These are phyloP conservation scores for Colletotrichum australisinense DNA, from an alignment of 2,329 filamentous ascomycete genomes.

Conservation along the genomic window DNA sequence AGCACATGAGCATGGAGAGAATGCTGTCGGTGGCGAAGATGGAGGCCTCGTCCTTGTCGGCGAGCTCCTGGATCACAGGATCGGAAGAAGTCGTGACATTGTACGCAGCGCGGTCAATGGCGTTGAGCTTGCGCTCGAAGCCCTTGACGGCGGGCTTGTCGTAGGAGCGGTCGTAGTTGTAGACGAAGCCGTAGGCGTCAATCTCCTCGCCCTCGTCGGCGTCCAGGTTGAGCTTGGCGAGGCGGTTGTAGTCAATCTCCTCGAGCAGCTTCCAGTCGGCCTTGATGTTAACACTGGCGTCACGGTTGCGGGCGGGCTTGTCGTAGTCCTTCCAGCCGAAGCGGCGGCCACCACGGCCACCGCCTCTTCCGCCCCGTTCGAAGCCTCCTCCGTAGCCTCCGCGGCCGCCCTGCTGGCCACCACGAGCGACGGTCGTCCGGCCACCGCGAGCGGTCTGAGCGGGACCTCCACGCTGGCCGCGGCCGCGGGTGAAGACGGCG, in stretches of 20 bases:
- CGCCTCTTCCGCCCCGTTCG: constrained; percentile 78
- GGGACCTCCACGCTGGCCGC: constrained; percentile 78
- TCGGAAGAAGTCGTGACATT: constrained; percentile 98
- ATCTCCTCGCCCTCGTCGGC: constrained; percentile 95
- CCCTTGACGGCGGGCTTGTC: constrained; percentile 94
- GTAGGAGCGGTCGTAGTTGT: constrained; percentile 96
- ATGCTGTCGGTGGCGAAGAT: constrained; percentile 98
- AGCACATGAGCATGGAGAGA: constrained; percentile 99
- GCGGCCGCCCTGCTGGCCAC: constrained; percentile 70
- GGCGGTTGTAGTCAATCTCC: constrained; percentile 97
- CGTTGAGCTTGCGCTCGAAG: constrained; percentile 85
- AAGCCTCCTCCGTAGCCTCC: constrained; percentile 71
- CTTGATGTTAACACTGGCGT: constrained; percentile 96
- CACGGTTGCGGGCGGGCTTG: constrained; percentile 95
- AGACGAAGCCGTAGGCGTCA: constrained; percentile 95
- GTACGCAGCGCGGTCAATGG: constrained; percentile 94
- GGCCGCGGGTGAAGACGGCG: constrained; percentile 88
- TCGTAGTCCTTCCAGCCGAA: constrained; percentile 99
- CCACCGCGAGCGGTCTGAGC: constrained; percentile 62
- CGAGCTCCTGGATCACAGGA: constrained; percentile 95
- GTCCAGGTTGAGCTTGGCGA: constrained; percentile 95
- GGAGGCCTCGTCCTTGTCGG: constrained; percentile 94
- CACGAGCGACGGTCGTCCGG: constrained; percentile 76
- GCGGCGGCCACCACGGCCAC: constrained; percentile 82
- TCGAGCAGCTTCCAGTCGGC: constrained; percentile 95